Base-by-base conservation (phyloP, 177 flowering plant genomes). In the Vitis hybrid region DNA sequence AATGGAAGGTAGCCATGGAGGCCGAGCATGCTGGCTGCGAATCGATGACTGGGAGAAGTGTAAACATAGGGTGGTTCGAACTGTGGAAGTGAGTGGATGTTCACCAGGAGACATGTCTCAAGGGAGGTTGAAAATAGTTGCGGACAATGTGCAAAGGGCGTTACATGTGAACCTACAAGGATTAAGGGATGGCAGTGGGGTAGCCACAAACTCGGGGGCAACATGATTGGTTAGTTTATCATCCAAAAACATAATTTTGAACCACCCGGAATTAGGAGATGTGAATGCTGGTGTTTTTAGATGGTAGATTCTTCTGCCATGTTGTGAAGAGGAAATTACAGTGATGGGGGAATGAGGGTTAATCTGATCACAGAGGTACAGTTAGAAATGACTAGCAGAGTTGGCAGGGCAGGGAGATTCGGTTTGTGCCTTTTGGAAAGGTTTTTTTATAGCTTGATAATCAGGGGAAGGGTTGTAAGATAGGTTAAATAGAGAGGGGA, bases 1-100 rank as follows among this genome's bases (percentile, higher is more conserved):
- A 34, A 92, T 96, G 92, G 98, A 91, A 76, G 98, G 99, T 4
- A 93, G 98, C 82, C 99, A 96, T 80, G 99, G 99, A 23, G 98
- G 98, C 1, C 81, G 89, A 51, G 89, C 98, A 50, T 96, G 97
- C 80, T 96, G 99, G 98, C 63, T 75, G 64, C 74, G 86, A 39
- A 52, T 70, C 15, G 98, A 93, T 68, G 97, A 96, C 17, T 96
- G 99, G 99, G 97, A 93, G 34, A 85, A 79, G 73, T 89, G 97
- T 69, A 96, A 89, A 72, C 92, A 90, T 73, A 88, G 86, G 78
- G 98, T 96, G 64, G 76, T 84, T 51, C 88, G 88, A 68, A 83
- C 87, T 1, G 90, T 96, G 58, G 99, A 89, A 66, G 67, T 75
- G 68, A 82, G 56, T 81, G 91, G 89, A 21, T 71, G 62, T 71